A percentile compares a stretch with the other conserved stretches of the same genome.
Conservation (phyloP, 1,284 basidiomycete species). For the Fereydounia khargensis region DNA sequence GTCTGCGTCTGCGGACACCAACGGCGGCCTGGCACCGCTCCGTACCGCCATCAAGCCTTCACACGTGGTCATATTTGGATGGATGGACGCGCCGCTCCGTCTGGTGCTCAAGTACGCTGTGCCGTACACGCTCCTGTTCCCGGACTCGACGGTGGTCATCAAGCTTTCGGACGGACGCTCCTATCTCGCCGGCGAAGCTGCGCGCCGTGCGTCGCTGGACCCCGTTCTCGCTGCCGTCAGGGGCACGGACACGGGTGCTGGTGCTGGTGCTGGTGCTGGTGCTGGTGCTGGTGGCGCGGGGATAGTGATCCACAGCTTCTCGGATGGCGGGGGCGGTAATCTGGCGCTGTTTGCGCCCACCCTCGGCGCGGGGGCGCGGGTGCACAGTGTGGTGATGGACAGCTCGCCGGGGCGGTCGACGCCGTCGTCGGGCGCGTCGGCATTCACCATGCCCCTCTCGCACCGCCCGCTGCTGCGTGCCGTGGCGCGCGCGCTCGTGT, state of each 20-base stretch:
- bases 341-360: constrained; percentile 20
- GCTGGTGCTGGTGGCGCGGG: constrained; percentile 2
- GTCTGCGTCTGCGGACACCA: not conserved
- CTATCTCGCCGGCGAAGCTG: constrained; percentile 21
- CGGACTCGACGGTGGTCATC: constrained; percentile 40
- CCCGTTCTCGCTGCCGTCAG: too few species aligned
- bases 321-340: constrained; percentile 44
- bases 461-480: constrained; percentile 22
- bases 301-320: constrained; percentile 34
- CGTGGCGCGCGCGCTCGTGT: constrained; percentile 18
- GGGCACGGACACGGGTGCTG: too few species aligned
- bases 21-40: not conserved
- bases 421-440: constrained; percentile 21
- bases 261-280: too few species aligned
- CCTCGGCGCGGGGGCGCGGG: constrained; percentile 1
- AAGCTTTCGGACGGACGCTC: constrained; percentile 37
- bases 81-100: constrained; percentile 50
- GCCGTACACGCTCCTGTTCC: constrained; percentile 43
- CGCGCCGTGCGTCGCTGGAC: constrained; percentile 10
- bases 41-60: constrained; percentile 1
- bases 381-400: constrained; percentile 36
- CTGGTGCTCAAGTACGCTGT: constrained; percentile 47
- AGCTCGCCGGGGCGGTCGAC: constrained; percentile 38
- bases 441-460: constrained; percentile 42
- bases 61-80: constrained; percentile 44